Evolutionary conservation across 805 yeast species (phyloP).

Genomic region (Ogataea pini): DNA sequence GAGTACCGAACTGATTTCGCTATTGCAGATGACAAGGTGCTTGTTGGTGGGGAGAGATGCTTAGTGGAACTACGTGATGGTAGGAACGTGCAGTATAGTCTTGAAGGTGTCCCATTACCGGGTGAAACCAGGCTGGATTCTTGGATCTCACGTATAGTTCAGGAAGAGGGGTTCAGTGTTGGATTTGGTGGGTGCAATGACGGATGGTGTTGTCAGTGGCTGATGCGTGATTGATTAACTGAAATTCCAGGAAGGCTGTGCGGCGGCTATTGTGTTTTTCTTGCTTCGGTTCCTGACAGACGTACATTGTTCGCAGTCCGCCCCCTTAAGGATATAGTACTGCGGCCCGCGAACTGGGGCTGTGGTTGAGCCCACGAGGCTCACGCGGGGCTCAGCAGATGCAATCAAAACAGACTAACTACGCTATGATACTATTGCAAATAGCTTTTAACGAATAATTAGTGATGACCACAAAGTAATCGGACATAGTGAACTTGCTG

Average conservation of each 20-base stretch:
- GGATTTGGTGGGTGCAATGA: conserved; percentile 6
- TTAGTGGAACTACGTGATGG: not conserved
- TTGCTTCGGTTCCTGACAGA: not conserved
- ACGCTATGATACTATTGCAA: no score
- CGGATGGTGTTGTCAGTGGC: conserved; percentile 5
- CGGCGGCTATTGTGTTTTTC: not conserved
- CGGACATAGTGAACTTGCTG: no score
- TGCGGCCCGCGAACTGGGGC: no score
- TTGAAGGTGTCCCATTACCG: not conserved
- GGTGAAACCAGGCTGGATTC: not conserved
- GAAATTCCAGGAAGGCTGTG: not conserved
- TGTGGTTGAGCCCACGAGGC: no score
- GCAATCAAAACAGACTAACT: no score
- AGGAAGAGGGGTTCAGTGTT: not conserved
- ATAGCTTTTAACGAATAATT: no score
- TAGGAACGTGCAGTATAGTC: not conserved
- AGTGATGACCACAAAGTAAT: no score
- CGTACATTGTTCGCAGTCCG: not conserved
- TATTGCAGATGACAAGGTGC: conserved; percentile 4
- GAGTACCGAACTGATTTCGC: conserved; percentile 17
- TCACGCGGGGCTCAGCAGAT: no score
- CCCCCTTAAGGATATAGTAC: not conserved
- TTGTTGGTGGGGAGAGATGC: conserved; percentile 10
- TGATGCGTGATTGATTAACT: not conserved
- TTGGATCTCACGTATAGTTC: not conserved